Evolutionary conservation across 495 filamentous ascomycete species (phyloP).

Genomic region (Aspergillus sclerotiicarbonarius): DNA sequence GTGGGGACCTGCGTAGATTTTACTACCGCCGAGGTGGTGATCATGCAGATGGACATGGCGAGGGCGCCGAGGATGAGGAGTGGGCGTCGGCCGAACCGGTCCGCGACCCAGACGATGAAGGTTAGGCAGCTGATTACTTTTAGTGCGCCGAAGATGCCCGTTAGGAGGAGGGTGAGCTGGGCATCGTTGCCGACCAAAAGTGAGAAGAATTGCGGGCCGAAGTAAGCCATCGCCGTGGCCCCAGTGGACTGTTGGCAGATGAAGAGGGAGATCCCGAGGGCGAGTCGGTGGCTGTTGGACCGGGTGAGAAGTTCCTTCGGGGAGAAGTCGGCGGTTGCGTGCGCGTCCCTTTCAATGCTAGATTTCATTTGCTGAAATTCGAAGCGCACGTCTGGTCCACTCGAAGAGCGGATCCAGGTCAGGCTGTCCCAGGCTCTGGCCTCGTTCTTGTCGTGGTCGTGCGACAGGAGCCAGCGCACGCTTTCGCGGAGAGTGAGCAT

Average conservation of each 20-base stretch:
- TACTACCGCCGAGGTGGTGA: constrained; percentile 53
- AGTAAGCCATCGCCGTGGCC: constrained; percentile 54
- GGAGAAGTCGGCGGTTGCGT: constrained; percentile 40
- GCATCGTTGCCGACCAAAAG: constrained; percentile 49
- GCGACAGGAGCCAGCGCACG: constrained; percentile 50
- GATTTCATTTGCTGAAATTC: constrained; percentile 48
- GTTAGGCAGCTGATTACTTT: constrained; percentile 49
- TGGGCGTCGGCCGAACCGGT: constrained; percentile 53
- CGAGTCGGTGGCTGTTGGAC: constrained; percentile 42
- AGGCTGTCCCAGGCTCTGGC: constrained; percentile 46
- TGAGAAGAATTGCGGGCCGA: constrained; percentile 52
- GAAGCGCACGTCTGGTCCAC: constrained; percentile 29
- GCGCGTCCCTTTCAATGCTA: constrained; percentile 43
- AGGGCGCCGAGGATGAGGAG: constrained; percentile 52
- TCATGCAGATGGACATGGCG: constrained; percentile 52
- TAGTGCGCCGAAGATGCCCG: constrained; percentile 50
- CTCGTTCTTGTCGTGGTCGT: constrained; percentile 26
- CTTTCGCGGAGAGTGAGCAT: constrained; percentile 50
- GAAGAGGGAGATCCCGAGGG: constrained; percentile 41
- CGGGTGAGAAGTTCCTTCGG: constrained; percentile 40
- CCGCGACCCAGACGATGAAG: constrained; percentile 54
- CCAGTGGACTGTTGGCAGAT: constrained; percentile 51
- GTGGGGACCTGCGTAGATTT: constrained; percentile 30
- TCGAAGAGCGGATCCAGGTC: constrained; percentile 48
- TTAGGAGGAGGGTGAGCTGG: constrained; percentile 37